Base-by-base conservation (phyloP, 2,329 filamentous ascomycete species). In the Aspergillus piperis region DNA sequence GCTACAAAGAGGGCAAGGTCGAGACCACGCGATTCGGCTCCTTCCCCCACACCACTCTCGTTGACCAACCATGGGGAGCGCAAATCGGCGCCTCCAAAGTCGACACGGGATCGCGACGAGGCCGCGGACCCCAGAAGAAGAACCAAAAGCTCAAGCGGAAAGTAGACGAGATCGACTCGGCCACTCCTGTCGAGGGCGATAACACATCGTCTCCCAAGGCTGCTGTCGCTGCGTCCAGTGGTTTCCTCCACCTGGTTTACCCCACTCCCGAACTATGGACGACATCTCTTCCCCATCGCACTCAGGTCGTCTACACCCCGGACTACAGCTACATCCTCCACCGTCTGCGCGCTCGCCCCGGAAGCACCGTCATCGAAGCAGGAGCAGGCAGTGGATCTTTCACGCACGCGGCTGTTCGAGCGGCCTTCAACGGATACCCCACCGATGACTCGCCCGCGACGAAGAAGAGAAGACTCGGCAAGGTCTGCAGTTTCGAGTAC, bases 11-110 rank as follows among this genome's bases (percentile, higher is more conserved):
- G 72, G 90, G 90, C 38, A 88, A 88, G 50, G 89, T 92, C 2
- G 86, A 93, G 57, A 98, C 96, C 78, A 99, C 94, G 1, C 88
- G 93, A 48, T 99, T 96, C 71, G 95, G 95, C 52, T 96, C 93
- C 0, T 94, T 92, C 62, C 90, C 91, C 0, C 91, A 94, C 73
- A 89, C 85, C 10, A 93, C 90, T 0, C 78, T 94, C 49, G 84
- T 96, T 58, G 83, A 86, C 5, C 82, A 92, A 57, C 90, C 91
- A 44, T 98, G 94, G 94, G 95, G 95, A 27, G 92, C 90, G 6
- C 95, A 98, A 74, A 88, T 98, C 21, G 85, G 91, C 50, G 95
- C 95, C 7, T 96, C 92, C 1, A 86, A 89, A 32, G 92, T 97
- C 59, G 91, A 97, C 71, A 97, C 93, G 0, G 92, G 93, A 11